Evolutionary conservation across 768 basidiomycete species (phyloP), one percentile per base, ranked within the genome.

Genomic region (Leccinum imitatum): DNA sequence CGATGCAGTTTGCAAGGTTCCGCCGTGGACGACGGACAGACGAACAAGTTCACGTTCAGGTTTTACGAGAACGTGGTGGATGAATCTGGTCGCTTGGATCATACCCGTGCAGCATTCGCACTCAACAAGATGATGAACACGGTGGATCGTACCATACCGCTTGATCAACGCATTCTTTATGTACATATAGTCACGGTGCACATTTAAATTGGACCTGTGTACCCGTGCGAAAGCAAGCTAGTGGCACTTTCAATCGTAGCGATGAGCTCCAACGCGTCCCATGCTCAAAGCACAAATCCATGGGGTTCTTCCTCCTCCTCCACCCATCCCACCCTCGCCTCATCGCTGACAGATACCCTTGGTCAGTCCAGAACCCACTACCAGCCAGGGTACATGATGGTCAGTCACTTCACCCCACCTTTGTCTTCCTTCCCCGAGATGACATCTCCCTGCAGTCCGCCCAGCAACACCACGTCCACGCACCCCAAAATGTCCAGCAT

Each of bases 361-460:
- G 82, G 86, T 9, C 88, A 89, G 72, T 85, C 87, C 3, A 80
- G 89, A 63, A 84, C 86, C 57, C 88, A 89, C 65, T 92, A 92
- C 70, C 90, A 91, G 67, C 80, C 88, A 37, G 90, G 90, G 4
- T 93, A 91, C 71, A 78, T 93, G 56, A 83, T 93, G 86, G 90
- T 91, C 52, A 59, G 85, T 64, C 23, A 19, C 48, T 14, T n/a
- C 25, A 27, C 4, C 33, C 3, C 23, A 6, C 8, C 23, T 7
- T 19, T 2, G 4, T 50, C 50, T 41, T 21, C n/a, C 56, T 54
- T 19, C 46, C 50, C 39, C 51, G 31, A 25, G 31, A 33, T 33
- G 31, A 48, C 30, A 14, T 10, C 19, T 41, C 25, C n/a, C 21
- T 44, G 35, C 54, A 89, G 87, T 87, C 86, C 57, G 79, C 82